Percentiles rank a stretch among this genome's conserved stretches.
These are phyloP conservation scores for Diaporthe batatas DNA, from an alignment of 2,329 filamentous ascomycete species.

Conservation along the genomic window DNA sequence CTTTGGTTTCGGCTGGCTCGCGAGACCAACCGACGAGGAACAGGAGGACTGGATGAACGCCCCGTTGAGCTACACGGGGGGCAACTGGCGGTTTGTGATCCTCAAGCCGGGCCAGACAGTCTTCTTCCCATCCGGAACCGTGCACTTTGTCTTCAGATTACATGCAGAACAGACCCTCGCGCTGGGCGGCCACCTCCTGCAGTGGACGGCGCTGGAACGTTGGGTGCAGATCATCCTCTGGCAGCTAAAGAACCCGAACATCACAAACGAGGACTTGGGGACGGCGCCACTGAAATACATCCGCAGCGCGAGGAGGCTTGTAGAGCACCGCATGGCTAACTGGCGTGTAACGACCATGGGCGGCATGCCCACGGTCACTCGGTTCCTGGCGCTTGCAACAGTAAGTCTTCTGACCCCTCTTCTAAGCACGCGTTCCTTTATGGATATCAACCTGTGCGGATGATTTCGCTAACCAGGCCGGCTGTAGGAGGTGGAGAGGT, in stretches of 20 bases:
- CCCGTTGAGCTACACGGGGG: constrained; percentile 46
- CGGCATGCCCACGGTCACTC: constrained; percentile 38
- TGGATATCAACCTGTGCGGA: background rate
- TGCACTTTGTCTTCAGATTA: constrained; percentile 53
- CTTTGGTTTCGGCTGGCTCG: constrained; percentile 52
- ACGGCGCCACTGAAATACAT: constrained; percentile 41
- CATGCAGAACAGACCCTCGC: constrained; percentile 49
- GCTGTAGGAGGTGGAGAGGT: constrained; percentile 40
- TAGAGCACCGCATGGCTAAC: constrained; percentile 38
- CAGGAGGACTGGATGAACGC: constrained; percentile 47
- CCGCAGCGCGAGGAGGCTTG: constrained; percentile 39
- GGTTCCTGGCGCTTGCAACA: constrained; percentile 37
- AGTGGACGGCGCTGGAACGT: constrained; percentile 51
- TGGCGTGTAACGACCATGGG: constrained; percentile 39
- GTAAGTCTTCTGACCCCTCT: constrained; percentile 4
- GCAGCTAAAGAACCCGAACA: constrained; percentile 48
- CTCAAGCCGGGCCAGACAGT: constrained; percentile 53
- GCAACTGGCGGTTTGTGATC: constrained; percentile 51
- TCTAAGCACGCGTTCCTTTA: background rate
- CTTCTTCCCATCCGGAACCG: constrained; percentile 52
- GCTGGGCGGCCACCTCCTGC: constrained; percentile 52
- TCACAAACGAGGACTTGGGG: constrained; percentile 50
- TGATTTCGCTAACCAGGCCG: background rate
- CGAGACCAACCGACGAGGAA: constrained; percentile 47
- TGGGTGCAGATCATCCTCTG: constrained; percentile 50